Evolutionary conservation across 768 basidiomycete genomes (phyloP), one percentile per base, ranked within the genome.

Genomic region (Boletus reticulatus): DNA sequence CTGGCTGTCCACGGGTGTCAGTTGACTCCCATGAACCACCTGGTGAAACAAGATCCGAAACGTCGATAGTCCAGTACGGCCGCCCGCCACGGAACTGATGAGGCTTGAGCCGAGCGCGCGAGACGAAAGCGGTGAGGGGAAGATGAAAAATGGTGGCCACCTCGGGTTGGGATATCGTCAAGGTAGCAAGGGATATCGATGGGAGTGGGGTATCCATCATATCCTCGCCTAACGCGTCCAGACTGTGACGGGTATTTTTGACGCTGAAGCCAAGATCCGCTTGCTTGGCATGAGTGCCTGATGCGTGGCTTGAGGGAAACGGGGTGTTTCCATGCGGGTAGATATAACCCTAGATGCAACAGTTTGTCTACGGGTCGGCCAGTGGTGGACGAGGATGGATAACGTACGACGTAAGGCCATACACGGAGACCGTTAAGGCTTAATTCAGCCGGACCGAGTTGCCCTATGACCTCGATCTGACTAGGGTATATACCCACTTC

Each of bases 361-460:
- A 13, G 41, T 14, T 51, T 53, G 16, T 37, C 27, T 12, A 12
- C 17, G 44, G 45, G 39, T 20, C 1, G 31, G 13, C 3, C 2
- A 42, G 44, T 1, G 43, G 16, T 10, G 31, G 29, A 29, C 34
- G 16, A 10, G 45, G 36, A 47, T 39, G 27, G 41, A n/a, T 6
- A 43, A 78, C 84, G 74, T 71, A 92, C 89, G 45, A 91, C 84
- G 62, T 82, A 87, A 27, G 89, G 88, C 84, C 85, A 89, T 10
- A 92, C 90, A 16, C 78, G 71, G 71, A 88, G 75, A 20, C 85
- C 84, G 17, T 73, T 68, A 31, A 84, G 72, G 55, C 82, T 87
- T 31, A 75, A 62, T 65, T 87, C 81, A 2, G 87, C 75, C 5
- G 88, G 84, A 11, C 84, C 83, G 17, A 90, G 72, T 52, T 78